Evolutionary conservation across 805 yeast species (phyloP).

Genomic region (Lipomyces spencermartinsiae): DNA sequence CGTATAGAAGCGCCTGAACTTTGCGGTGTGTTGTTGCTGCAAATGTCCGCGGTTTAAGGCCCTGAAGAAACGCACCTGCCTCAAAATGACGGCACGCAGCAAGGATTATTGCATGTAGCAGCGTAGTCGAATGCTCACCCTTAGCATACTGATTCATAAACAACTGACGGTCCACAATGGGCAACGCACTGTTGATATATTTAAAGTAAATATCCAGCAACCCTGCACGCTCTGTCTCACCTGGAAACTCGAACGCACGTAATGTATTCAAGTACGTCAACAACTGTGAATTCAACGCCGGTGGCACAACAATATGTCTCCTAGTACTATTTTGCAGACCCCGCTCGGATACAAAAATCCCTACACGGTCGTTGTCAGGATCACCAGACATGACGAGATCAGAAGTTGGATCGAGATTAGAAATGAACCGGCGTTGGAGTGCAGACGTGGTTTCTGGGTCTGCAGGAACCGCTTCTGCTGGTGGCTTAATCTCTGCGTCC

Average conservation of each 20-base stretch:
- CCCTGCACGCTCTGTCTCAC: slow-evolving; percentile 44
- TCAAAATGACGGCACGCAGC: slow-evolving; percentile 51
- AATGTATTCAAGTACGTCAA: slow-evolving; percentile 47
- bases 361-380: slow-evolving; percentile 37
- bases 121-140: slow-evolving; percentile 48
- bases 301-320: slow-evolving; percentile 19
- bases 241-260: slow-evolving; percentile 49
- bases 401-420: slow-evolving; percentile 39
- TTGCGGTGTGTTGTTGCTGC: slow-evolving; percentile 6
- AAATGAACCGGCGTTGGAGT: slow-evolving; percentile 34
- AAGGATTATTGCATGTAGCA: slow-evolving; percentile 52
- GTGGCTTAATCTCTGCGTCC: slow-evolving; percentile 24
- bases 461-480: slow-evolving; percentile 21
- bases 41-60: slow-evolving; percentile 2
- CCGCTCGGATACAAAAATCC: slow-evolving; percentile 38
- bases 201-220: slow-evolving; percentile 51
- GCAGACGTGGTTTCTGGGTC: slow-evolving; percentile 21
- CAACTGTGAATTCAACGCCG: slow-evolving; percentile 34
- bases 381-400: slow-evolving; percentile 39
- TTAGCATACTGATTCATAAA: slow-evolving; percentile 48
- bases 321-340: slow-evolving; percentile 5
- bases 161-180: slow-evolving; percentile 51
- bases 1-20: slow-evolving; percentile 46
- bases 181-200: slow-evolving; percentile 51
- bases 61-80: slow-evolving; percentile 43